phyloP scores from a whole-genome alignment of 192 early-diverging fungal genomes.

The Backusella macrospora region DNA sequence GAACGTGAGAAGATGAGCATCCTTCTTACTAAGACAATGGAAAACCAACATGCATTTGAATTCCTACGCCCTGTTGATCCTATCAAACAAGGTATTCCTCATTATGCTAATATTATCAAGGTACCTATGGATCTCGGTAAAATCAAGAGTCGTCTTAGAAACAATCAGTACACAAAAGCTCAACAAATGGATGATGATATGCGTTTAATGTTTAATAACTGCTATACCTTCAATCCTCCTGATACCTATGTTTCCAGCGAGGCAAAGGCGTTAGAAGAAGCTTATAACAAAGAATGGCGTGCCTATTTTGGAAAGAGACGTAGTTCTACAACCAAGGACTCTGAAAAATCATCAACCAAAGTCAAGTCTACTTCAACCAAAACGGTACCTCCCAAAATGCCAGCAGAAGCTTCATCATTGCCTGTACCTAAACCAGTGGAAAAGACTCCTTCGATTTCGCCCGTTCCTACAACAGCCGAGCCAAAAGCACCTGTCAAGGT shows the following conservation, averaged over 20 bases:
- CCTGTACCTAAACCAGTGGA: not conserved
- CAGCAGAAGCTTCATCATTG: not conserved
- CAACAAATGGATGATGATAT: conserved; percentile 52
- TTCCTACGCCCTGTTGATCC: conserved; percentile 66
- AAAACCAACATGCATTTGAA: conserved; percentile 50
- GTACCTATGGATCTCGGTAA: conserved; percentile 71
- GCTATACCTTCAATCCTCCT: conserved; percentile 72
- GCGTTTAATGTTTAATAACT: conserved; percentile 66
- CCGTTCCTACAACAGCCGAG: not conserved
- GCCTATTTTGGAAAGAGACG: conserved; percentile 42
- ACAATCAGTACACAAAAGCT: conserved; percentile 41
- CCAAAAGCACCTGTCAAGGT: not conserved
- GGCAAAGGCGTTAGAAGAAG: conserved; percentile 55
- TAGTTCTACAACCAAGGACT: not conserved
- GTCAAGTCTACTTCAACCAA: not conserved
- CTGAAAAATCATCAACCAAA: not conserved
- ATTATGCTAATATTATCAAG: conserved; percentile 66
- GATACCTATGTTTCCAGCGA: conserved; percentile 66
- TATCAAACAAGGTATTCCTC: conserved; percentile 60
- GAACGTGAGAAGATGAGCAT: conserved; percentile 26
- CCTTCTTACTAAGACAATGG: conserved; percentile 49
- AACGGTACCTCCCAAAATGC: not conserved
- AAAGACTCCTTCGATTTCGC: not conserved
- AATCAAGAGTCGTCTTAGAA: conserved; percentile 49
- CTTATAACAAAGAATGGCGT: conserved; percentile 56